These are phyloP conservation scores for Colletotrichum chlorophyti DNA, from an alignment of 2,329 filamentous ascomycete genomes.

Conservation along the genomic window DNA sequence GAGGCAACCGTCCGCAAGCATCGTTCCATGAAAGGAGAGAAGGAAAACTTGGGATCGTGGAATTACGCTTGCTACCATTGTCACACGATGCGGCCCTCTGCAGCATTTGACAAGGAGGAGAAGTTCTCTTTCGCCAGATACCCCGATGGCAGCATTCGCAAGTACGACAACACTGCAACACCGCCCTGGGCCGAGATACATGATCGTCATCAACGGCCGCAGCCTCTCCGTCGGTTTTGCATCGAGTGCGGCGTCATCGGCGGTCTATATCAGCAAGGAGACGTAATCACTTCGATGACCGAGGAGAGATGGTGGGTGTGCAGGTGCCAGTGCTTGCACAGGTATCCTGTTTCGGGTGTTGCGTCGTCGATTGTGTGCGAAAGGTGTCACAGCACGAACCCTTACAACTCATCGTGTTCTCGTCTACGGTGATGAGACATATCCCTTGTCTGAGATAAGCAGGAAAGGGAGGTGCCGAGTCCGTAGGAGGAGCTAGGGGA, in stretches of 20 bases:
- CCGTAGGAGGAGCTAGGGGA: too few relatives aligned
- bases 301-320: conserved; percentile 49
- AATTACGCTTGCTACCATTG: conserved; percentile 3
- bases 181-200: not conserved
- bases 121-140: not conserved
- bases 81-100: conserved; percentile 31
- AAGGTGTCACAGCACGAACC: not conserved
- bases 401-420: not conserved
- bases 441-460: too few relatives aligned
- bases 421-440: too few relatives aligned
- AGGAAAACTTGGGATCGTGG: too few relatives aligned
- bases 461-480: too few relatives aligned
- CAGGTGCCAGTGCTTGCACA: conserved; percentile 36
- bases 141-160: not conserved
- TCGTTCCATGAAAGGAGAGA: too few relatives aligned
- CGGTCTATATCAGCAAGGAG: conserved; percentile 45
- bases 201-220: conserved; percentile 27
- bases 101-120: not conserved
- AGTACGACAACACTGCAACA: too few relatives aligned
- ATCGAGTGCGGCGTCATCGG: conserved; percentile 48
- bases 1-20: too few relatives aligned
- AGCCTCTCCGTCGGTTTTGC: conserved; percentile 46
- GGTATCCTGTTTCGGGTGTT: not conserved
- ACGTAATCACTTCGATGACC: conserved; percentile 45
- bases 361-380: not conserved